phyloP scores from a whole-genome alignment of 306 rosid species.

The Castanopsis chinensis region DNA sequence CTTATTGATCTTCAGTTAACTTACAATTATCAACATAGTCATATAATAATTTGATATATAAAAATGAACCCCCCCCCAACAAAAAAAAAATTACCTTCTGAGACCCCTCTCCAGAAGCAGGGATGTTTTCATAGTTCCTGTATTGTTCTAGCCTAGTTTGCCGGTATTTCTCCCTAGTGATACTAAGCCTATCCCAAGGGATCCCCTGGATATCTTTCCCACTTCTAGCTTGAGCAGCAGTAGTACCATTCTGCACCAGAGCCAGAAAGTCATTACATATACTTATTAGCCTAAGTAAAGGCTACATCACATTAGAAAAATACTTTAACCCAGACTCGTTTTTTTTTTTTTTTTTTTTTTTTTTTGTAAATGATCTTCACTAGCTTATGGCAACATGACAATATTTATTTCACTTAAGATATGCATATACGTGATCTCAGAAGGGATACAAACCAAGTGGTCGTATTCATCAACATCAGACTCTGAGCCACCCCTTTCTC shows the following conservation, averaged over 20 bases:
- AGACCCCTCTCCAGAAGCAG: slow-evolving; percentile 69
- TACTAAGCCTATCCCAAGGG: slow-evolving; percentile 48
- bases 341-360: too few relatives aligned
- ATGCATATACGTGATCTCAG: background rate
- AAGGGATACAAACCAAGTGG: slow-evolving; percentile 48
- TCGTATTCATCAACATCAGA: slow-evolving; percentile 69
- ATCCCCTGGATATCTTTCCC: slow-evolving; percentile 54
- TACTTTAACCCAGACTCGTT: background rate
- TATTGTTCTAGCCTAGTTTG: slow-evolving; percentile 85
- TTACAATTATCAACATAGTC: background rate
- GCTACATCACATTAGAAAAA: background rate
- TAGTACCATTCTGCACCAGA: slow-evolving; percentile 52
- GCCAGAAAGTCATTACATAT: background rate
- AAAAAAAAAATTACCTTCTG: slow-evolving; percentile 54
- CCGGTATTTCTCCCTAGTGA: slow-evolving; percentile 54
- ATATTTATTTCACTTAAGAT: background rate
- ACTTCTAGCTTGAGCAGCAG: slow-evolving; percentile 43
- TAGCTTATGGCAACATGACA: background rate
- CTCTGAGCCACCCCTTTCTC: slow-evolving; percentile 59
- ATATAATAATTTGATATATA: background rate
- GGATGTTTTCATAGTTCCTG: slow-evolving; percentile 81
- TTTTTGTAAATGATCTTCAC: background rate
- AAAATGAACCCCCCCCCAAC: background rate
- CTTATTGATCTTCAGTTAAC: background rate
- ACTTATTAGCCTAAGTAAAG: background rate